Percentiles rank a stretch among this genome's conserved stretches.
These are phyloP conservation scores for Claviceps capensis DNA, from an alignment of 2,329 filamentous ascomycete genomes.

Conservation along the genomic window DNA sequence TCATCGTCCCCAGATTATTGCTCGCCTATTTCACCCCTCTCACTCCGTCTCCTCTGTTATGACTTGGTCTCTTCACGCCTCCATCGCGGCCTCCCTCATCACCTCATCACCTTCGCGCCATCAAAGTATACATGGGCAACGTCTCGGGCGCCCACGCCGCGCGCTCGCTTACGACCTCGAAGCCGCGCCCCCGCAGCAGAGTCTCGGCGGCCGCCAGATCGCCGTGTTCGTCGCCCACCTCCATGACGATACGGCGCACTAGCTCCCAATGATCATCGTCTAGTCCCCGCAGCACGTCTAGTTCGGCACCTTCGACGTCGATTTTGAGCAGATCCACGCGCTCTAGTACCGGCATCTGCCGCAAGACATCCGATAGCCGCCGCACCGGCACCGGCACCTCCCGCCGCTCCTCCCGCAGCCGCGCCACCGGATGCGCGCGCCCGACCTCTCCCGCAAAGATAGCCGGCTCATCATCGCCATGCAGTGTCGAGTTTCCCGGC, in stretches of 20 bases:
- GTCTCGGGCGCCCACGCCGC: conserved; percentile 3
- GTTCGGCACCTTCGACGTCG: conserved; percentile 14
- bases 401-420: conserved; percentile 2
- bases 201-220: conserved; percentile 5
- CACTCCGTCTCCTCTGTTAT: background rate
- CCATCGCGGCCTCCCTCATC: background rate
- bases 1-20: no score
- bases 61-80: background rate
- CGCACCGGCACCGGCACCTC: conserved; percentile 8
- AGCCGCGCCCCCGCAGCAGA: conserved; percentile 11
- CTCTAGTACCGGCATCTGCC: conserved; percentile 3
- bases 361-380: conserved; percentile 10
- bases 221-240: conserved; percentile 9
- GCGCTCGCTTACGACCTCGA: conserved; percentile 6
- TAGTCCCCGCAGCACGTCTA: conserved; percentile 11
- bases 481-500: conserved; percentile 13
- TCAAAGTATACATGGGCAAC: background rate
- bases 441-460: no score
- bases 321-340: conserved; percentile 15
- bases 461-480: conserved; percentile 8
- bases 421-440: background rate
- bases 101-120: background rate
- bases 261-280: conserved; percentile 12
- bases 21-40: no score
- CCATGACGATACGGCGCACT: conserved; percentile 11